Evolutionary conservation across 768 basidiomycete genomes (phyloP).

Genomic region (Pulveroboletus sp.): DNA sequence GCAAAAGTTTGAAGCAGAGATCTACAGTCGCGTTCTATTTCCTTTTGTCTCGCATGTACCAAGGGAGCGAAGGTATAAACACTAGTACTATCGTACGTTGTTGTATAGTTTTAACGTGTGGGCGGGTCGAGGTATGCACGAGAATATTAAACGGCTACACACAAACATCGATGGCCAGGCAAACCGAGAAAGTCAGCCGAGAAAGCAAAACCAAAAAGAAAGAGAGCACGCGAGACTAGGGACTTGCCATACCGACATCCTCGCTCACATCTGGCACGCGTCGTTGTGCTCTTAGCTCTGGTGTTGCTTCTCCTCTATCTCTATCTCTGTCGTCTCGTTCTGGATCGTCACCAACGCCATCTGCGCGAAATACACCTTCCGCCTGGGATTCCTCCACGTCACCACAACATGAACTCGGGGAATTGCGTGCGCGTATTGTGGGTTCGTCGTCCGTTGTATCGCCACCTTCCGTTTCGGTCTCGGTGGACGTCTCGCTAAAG

Average conservation of each 20-base stretch:
- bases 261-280: slow-evolving; percentile 29
- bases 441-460: slow-evolving; percentile 77
- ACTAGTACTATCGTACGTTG: slow-evolving; percentile 22
- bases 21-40: slow-evolving; percentile 7
- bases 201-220: not conserved
- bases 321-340: slow-evolving; percentile 22
- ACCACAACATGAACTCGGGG: slow-evolving; percentile 36
- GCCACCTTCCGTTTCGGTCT: slow-evolving; percentile 52
- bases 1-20: no score
- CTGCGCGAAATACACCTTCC: slow-evolving; percentile 28
- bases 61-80: slow-evolving; percentile 26
- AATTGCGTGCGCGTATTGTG: slow-evolving; percentile 62
- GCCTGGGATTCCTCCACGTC: slow-evolving; percentile 36
- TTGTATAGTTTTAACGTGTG: slow-evolving; percentile 13
- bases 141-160: slow-evolving; percentile 23
- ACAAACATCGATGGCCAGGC: slow-evolving; percentile 10
- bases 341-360: slow-evolving; percentile 10
- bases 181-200: slow-evolving; percentile 9
- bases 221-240: slow-evolving; percentile 11
- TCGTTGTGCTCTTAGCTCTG: slow-evolving; percentile 31
- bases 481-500: slow-evolving; percentile 41
- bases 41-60: not conserved
- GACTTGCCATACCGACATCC: slow-evolving; percentile 31
- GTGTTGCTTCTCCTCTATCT: slow-evolving; percentile 32
- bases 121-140: slow-evolving; percentile 24